Base-by-base conservation (phyloP, 1,284 basidiomycete genomes). In the Trametes polyzona region DNA sequence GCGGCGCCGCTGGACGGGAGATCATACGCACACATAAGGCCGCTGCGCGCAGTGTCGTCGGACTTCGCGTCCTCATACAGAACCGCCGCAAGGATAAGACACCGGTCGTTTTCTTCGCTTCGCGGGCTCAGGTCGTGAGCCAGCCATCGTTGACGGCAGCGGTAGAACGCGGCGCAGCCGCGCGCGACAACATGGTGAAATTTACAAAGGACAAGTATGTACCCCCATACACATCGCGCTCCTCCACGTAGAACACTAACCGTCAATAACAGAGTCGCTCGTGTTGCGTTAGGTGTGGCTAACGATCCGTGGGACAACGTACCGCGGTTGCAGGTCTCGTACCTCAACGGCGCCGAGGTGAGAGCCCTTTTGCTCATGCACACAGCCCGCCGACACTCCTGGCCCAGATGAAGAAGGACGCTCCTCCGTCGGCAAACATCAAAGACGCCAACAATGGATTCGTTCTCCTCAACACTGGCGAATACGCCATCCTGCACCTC, bases 41-140 rank as follows among this genome's bases (percentile, higher is more conserved):
- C 4, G 24, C 55, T 3, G 40, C 48, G 10, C 42, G 41, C 10
- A 61, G 44, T 36, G 44, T 57, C 5, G 29, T 61, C 27, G 30
- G 35, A 17, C 47, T 61, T 42, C 27, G 39, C n/a, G 51, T 61
- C 5, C 48, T 61, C 35, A 55, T 61, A 17, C 59, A 61, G 27
- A 61, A 61, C 39, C 55, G 59, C 23, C 55, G 55, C 33, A 61
- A 57, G 37, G 59, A 61, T 10, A 55, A 52, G 29, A 21, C 14
- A 1, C 30, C 52, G 24, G 40, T 61, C 17, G 39, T 57, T 6
- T 29, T 60, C 9, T 60, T 42, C 19, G 59, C 26, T 4, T 55
- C 59, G 10, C 55, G 48, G 14, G 40, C 52, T 26, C 59, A 61
- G 40, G 55, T 49, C 17, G 52, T 55, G 17, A 39, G 55, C 40